Base-by-base conservation (phyloP, 2,329 filamentous ascomycete genomes). In the Mariannaea elegans region DNA sequence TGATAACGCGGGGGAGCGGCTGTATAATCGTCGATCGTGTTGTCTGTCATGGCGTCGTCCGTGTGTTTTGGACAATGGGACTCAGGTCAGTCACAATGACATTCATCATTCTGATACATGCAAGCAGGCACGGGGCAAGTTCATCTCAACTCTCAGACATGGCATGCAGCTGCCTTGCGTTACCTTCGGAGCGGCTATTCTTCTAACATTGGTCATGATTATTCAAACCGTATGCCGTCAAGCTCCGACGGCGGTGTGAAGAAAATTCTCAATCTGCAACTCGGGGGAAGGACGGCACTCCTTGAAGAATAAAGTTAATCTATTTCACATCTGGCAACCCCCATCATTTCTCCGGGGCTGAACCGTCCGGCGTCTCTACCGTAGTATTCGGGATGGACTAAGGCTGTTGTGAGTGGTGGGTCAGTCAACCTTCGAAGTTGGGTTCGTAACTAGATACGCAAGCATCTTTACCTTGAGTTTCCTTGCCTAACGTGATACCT, bases 41-140 rank as follows among this genome's bases (percentile, higher is more conserved):
- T 21, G 32, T 41, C 34, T 48, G 32, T 31, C 21, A 52, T 47
- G 31, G 18, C 48, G 16, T 32, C 23, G 16, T 32, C 23, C 23
- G 29, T 46, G 54, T 45, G 55, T 51, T 50, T 23, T 52, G 39
- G 18, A 16, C 7, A 14, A 39, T 18, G 14, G 36, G 13, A 4
- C 10, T 14, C 14, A 19, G 13, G 44, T 27, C 42, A 42, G 24
- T 42, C 36, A 52, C 44, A 52, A 36, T 44, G 27, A 24, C 39
- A 38, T 13, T 44, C 21, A 19, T 53, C 10, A 45, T 49, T 39
- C 49, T 59, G 48, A 59, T 41, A 59, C 56, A 53, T 41, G 53
- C 49, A 36, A 29, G 36, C 16, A 32, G 44, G 50, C 56, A 38
- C 36, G 32, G 41, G 23, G 42, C 27, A 36, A 27, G 49, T 53